These are phyloP conservation scores for Microthlaspi erraticum DNA, from an alignment of 345 rosid species.

Conservation along the genomic window DNA sequence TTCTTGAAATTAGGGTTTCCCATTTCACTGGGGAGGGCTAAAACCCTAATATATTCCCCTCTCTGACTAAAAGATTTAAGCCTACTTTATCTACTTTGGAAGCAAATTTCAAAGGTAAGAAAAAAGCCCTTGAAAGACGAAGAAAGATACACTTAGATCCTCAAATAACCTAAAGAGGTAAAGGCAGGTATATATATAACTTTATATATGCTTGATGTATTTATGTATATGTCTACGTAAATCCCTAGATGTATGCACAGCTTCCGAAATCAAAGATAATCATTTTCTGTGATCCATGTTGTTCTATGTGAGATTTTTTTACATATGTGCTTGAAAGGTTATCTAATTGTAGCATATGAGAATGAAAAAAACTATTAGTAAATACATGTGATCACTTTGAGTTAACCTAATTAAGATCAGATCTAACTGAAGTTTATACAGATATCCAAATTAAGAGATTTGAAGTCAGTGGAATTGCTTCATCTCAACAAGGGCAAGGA, in stretches of 20 bases:
- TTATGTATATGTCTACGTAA: constrained; percentile 13
- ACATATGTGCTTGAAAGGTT: constrained; percentile 14
- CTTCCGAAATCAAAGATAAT: constrained; percentile 10
- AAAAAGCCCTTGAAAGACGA: constrained; percentile 45
- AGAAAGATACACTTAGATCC: constrained; percentile 42
- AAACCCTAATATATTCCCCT: constrained; percentile 38
- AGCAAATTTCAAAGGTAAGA: constrained; percentile 36
- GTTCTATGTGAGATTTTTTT: too few species aligned
- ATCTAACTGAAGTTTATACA: constrained; percentile 13
- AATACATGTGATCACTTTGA: constrained; percentile 20
- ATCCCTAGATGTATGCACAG: constrained; percentile 22
- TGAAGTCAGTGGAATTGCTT: constrained; percentile 20
- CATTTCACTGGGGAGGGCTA: constrained; percentile 29
- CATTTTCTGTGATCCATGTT: constrained; percentile 15
- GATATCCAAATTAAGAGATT: constrained; percentile 10
- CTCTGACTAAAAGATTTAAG: constrained; percentile 45
- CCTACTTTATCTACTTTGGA: constrained; percentile 46
- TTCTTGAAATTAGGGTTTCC: constrained; percentile 45
- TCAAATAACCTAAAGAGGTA: constrained; percentile 39
- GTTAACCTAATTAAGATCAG: constrained; percentile 37
- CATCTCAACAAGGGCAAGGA: constrained; percentile 1
- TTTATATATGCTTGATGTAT: constrained; percentile 16
- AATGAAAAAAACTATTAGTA: not conserved
- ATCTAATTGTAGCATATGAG: constrained; percentile 23
- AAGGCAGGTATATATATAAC: constrained; percentile 36